Base-by-base conservation (phyloP, 371 early-diverging fungal genomes). In the Coemansia sp. region DNA sequence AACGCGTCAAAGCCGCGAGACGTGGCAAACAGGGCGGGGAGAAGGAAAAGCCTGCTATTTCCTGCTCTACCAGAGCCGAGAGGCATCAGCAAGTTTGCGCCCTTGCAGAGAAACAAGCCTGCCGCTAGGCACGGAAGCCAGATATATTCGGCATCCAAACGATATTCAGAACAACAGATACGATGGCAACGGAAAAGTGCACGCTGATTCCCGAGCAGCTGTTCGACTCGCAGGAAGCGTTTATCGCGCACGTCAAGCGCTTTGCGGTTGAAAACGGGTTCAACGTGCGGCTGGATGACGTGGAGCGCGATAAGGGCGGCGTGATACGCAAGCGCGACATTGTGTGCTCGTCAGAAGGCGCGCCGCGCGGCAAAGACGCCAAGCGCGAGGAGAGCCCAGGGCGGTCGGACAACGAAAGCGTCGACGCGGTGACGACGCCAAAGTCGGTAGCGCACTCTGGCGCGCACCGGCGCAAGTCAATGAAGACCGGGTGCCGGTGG, bases 401-500 rank as follows among this genome's bases (percentile, higher is more conserved):
- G 23, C 55, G 56, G 4, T 59, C 54, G 8, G 50, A 28, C 48
- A 25, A 8, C 37, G 57, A 56, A 7, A 20, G 18, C 37, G n/a
- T 37, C 23, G 28, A 40, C 44, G 28, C 25, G 62, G 62, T 20
- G 12, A 37, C 26, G 25, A 26, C 47, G 68, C 25, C 9, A 57
- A 65, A 25, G 58, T 40, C 18, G 53, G 64, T 78, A 2, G 69
- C 78, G 0, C 73, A 72, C 21, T 73, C 74, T 11, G 75, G 75
- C 26, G 73, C 71, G 18, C 78, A 78, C 57, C 69, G 78, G 16
- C 78, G 78, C 65, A 78, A 73, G 61, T 74, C 75, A 3, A 78
- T 78, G 78, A 78, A 78, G 52, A 78, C 78, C 50, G 75, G 75
- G 30, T 78, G 78, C 54, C 66, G 75, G 16, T 78, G 78, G 78